phyloP scores from a whole-genome alignment of 2,329 filamentous ascomycete genomes.

The Phialophora expanda region DNA sequence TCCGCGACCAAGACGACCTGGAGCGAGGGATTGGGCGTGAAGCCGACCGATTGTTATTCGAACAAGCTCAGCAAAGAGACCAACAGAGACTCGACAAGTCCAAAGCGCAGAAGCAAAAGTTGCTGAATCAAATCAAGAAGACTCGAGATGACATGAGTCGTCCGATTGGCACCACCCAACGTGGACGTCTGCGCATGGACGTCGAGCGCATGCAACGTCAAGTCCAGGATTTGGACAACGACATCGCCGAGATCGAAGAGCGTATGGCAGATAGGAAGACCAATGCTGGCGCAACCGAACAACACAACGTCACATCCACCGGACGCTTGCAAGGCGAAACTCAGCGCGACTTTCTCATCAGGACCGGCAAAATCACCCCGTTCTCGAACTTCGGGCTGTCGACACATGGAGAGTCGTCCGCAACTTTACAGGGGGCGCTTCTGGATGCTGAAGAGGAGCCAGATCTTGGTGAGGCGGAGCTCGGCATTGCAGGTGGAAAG shows the following conservation, averaged over 20 bases:
- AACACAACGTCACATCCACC: conserved; percentile 50
- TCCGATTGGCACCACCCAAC: conserved; percentile 58
- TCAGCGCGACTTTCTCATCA: conserved; percentile 85
- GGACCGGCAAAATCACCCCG: conserved; percentile 96
- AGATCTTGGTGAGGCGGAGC: conserved; percentile 53
- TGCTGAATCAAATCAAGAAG: conserved; percentile 68
- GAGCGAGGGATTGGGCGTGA: conserved; percentile 80
- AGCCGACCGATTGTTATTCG: conserved; percentile 64
- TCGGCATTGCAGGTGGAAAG: conserved; percentile 44
- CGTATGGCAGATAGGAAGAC: conserved; percentile 77
- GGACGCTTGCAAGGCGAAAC: conserved; percentile 76
- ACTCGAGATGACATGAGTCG: conserved; percentile 63
- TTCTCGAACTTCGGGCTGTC: conserved; percentile 79
- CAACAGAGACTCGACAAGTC: conserved; percentile 67
- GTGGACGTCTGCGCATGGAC: conserved; percentile 41
- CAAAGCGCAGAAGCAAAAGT: conserved; percentile 58
- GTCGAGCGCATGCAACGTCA: conserved; percentile 56
- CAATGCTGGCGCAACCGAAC: conserved; percentile 52
- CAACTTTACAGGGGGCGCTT: conserved; percentile 76
- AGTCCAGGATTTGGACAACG: conserved; percentile 70
- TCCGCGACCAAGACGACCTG: conserved; percentile 86
- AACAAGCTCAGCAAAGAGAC: conserved; percentile 68
- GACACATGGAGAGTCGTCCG: conserved; percentile 63
- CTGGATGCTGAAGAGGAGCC: conserved; percentile 79
- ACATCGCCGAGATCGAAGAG: conserved; percentile 78